Conservation (phyloP, 805 yeast species). For the Yamadazyma akitaensis region DNA sequence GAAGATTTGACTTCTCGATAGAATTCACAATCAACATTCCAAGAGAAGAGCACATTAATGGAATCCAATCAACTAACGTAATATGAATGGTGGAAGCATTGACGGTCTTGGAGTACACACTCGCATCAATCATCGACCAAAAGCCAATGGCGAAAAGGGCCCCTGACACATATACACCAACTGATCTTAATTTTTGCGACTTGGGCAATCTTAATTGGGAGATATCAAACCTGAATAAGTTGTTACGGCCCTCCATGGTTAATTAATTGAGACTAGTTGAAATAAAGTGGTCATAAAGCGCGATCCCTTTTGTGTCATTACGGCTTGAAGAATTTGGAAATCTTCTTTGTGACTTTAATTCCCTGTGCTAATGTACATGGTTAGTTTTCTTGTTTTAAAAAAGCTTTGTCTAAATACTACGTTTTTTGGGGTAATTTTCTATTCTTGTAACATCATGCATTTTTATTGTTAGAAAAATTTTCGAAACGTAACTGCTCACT, state of each 20-base stretch:
- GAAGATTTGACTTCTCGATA: conserved; percentile 64
- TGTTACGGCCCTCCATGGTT: conserved; percentile 41
- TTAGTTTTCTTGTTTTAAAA: too few species aligned
- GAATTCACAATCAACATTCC: conserved; percentile 85
- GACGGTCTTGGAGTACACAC: conserved; percentile 76
- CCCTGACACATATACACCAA: conserved; percentile 77
- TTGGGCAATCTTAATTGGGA: conserved; percentile 58
- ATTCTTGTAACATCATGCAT: too few species aligned
- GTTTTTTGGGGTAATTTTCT: too few species aligned
- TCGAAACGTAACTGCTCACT: too few species aligned
- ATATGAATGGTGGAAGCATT: conserved; percentile 87
- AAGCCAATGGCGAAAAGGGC: conserved; percentile 80
- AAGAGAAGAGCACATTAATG: conserved; percentile 78
- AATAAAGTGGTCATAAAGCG: not conserved
- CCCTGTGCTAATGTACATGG: too few species aligned
- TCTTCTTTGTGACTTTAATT: too few species aligned
- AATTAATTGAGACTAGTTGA: not conserved
- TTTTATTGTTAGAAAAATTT: too few species aligned
- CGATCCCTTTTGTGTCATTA: not conserved
- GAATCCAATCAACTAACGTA: conserved; percentile 93
- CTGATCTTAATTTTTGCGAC: conserved; percentile 63
- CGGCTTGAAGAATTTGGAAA: too few species aligned
- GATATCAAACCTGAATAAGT: conserved; percentile 62
- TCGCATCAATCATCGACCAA: conserved; percentile 87
- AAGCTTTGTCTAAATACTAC: too few species aligned